phyloP scores from a whole-genome alignment of 495 filamentous ascomycete species.

The Penicillium canescens region DNA sequence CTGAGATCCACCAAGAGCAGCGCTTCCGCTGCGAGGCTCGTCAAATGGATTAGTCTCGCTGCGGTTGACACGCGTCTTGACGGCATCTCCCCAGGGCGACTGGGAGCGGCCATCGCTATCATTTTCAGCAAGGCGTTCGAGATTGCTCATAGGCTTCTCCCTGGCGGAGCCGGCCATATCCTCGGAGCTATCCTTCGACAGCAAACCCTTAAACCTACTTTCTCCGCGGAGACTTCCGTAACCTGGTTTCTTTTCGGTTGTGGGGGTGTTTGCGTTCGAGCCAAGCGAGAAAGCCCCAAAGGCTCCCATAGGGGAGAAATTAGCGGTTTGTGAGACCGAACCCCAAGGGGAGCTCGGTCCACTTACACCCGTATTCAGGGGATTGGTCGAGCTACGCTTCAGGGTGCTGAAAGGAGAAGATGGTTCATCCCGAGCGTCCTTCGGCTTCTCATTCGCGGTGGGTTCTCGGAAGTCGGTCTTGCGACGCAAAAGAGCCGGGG shows the following conservation, averaged over 20 bases:
- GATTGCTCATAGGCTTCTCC: slow-evolving; percentile 53
- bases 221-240: slow-evolving; percentile 70
- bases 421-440: slow-evolving; percentile 43
- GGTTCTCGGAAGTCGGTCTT: slow-evolving; percentile 68
- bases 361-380: slow-evolving; percentile 47
- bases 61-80: slow-evolving; percentile 52
- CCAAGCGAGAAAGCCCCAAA: slow-evolving; percentile 82
- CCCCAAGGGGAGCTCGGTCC: slow-evolving; percentile 70
- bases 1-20: slow-evolving; percentile 74
- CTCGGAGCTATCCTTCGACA: slow-evolving; percentile 75
- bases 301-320: slow-evolving; percentile 73
- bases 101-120: slow-evolving; percentile 44
- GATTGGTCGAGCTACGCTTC: slow-evolving; percentile 71
- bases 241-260: slow-evolving; percentile 66
- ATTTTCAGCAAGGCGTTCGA: slow-evolving; percentile 55
- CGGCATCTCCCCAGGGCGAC: slow-evolving; percentile 55
- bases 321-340: slow-evolving; percentile 54
- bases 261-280: slow-evolving; percentile 48
- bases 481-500: slow-evolving; percentile 68
- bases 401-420: slow-evolving; percentile 60
- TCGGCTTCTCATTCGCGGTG: slow-evolving; percentile 42
- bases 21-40: slow-evolving; percentile 68
- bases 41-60: slow-evolving; percentile 86
- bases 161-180: slow-evolving; percentile 52
- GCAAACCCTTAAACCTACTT: slow-evolving; percentile 80